Evolutionary conservation across 106 monocot species (phyloP), one percentile per base, ranked within the genome.

Genomic region (Platanthera guangdongensis): DNA sequence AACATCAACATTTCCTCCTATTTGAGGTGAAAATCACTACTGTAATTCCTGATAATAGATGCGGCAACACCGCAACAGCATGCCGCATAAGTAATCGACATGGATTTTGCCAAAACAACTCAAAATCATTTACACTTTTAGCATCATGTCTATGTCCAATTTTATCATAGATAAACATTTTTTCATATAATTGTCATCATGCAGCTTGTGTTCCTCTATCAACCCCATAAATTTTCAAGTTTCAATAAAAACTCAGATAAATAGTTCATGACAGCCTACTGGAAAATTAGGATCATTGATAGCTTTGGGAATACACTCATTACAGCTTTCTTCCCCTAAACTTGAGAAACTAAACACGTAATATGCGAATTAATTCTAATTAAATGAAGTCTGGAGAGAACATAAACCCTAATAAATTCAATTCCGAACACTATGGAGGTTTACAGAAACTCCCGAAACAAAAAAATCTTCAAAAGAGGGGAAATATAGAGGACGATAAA

Each of bases 351-450:
- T 12, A 65, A 39, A 65, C 12, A 12, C 11, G 65, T 65, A 65
- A 65, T 11, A 65, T 3, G 9, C 32, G 32, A 12, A 32, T 32
- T 32, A 51, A 72, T 51, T 72, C 14, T 22, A 6, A 70, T 1
- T 22, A 6, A 70, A 47, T 7, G 68, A 70, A 70, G 50, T 72
- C 9, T 9, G 21, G 14, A 21, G 14, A 72, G 46, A 50, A 50
- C 9, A 72, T 51, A 72, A 72, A 51, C 51, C 72, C 72, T 72
- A 72, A 72, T 72, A 72, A 72, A 21, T 47, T 47, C 47, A 50
- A 51, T 72, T 72, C 51, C 50, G 8, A 72, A 51, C 72, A 30
- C 71, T 48, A 47, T n/a, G n/a, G 6, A 47, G 7, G 60, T 18
- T 60, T 1, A 60, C n/a, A 16, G n/a, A 3, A 60, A 14, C 7